A percentile compares a stretch with the other conserved stretches of the same genome.
These are phyloP conservation scores for Arachis hypogaea DNA, from an alignment of 306 rosid species.

Conservation along the genomic window DNA sequence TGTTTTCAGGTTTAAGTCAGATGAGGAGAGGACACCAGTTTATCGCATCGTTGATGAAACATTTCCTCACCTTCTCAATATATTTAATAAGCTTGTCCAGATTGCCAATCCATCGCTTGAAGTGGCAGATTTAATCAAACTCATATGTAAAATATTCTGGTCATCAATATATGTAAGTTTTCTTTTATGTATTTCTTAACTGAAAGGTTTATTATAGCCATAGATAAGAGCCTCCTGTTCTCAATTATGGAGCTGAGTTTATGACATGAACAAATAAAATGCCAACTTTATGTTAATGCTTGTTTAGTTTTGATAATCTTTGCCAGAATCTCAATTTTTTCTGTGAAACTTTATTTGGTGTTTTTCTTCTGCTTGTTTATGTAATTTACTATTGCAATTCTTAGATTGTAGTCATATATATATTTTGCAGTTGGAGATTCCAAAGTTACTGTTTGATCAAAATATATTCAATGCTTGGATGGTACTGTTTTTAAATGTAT, in stretches of 20 bases:
- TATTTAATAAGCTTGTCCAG: conserved; percentile 82
- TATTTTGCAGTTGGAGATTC: conserved; percentile 91
- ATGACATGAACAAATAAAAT: background rate
- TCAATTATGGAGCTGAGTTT: background rate
- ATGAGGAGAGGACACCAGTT: conserved; percentile 90
- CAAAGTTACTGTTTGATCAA: conserved; percentile 84
- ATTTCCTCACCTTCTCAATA: conserved; percentile 84
- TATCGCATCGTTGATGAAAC: conserved; percentile 89
- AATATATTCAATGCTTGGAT: conserved; percentile 93
- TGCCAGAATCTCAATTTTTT: conserved; percentile 1
- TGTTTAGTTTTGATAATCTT: conserved; percentile 25
- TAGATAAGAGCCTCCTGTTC: conserved; percentile 22
- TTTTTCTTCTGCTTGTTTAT: conserved; percentile 1
- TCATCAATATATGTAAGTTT: conserved; percentile 90
- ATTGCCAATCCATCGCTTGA: conserved; percentile 83
- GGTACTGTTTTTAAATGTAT: conserved; percentile 76
- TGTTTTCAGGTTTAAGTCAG: conserved; percentile 87
- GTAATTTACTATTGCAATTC: conserved; percentile 2
- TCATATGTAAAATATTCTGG: conserved; percentile 99
- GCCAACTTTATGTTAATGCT: background rate
- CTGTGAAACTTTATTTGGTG: conserved; percentile 10
- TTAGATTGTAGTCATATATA: conserved; percentile 24
- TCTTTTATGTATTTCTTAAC: conserved; percentile 13
- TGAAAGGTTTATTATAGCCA: background rate
- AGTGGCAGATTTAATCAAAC: conserved; percentile 91